Base-by-base conservation (phyloP, 345 rosid species). In the Carallia brachiata region DNA sequence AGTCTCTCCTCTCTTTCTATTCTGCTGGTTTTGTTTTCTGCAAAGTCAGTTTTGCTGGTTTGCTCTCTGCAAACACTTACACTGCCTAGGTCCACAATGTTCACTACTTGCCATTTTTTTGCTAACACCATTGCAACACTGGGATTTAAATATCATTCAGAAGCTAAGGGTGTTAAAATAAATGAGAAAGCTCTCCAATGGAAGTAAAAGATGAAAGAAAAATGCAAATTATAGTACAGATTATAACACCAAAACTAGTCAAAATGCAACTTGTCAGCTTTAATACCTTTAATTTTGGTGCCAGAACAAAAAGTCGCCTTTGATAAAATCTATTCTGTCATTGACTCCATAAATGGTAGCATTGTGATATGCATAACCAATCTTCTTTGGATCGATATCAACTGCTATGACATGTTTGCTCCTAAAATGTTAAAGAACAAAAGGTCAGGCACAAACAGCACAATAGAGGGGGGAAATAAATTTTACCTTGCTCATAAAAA, bases 331-430 rank as follows among this genome's bases (percentile, higher is more conserved):
- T 73, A 95, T 92, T 55, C 65, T 79, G 77, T 86, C 90, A 75
- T 73, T 80, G 68, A 92, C 92, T 66, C 89, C 97, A 73, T 92
- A 95, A 32, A 95, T 77, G 66, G 82, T 70, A 61, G 99, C 99
- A 73, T 95, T 95, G 71, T 92, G 93, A 67, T 73, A 62, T 18
- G 97, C 97, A 80, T 80, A 95, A 44, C 79, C 90, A 48, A 95
- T 85, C 87, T 85, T 95, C 79, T 74, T 82, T 37, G 89, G 88
- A 84, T 95, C 96, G 60, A 91, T 65, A 73, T 95, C 99, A 75
- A 95, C 67, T 28, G 96, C 97, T 75, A 81, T 83, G 31, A 95
- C 97, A 70, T 81, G 88, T 62, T 81, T 78, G 81, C 82, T 75
- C 85, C 99, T 94, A 79, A 77, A 79, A 79, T 34, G 62, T 66